Evolutionary conservation across 345 rosid genomes (phyloP), one percentile per base, ranked within the genome.

Genomic region (Acer yangbiense): DNA sequence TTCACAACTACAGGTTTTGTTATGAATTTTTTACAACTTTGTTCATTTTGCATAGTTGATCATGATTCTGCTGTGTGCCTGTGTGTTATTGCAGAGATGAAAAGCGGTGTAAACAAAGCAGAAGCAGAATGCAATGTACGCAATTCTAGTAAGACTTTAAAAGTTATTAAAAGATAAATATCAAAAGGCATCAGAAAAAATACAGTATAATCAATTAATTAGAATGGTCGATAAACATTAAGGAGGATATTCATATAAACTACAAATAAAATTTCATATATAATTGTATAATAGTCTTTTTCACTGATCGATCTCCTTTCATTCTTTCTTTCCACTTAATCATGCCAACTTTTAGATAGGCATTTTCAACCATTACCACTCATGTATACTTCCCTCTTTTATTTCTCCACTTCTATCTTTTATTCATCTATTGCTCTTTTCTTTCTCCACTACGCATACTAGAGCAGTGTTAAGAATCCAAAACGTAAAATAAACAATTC

Each of bases 1-100:
- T 43, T 62, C 39, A 73, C 41, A 62, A 62, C 43, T 17, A 27
- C 10, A 73, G 29, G 60, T 73, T 62, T 62, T 2, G 8, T 46
- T 16, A 73, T 25, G 32, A 18, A 73, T 29, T 54, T 52, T 58
- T 50, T 43, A 16, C 41, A 43, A 44, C 27, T 62, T 63, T 18
- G 21, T 44, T 73, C 60, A 73, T 18, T 73, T 62, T 62, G 10
- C 60, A 73, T 44, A 62, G 25, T 9, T 61, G 48, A 25, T 23
- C 69, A 9, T 63, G 44, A 9, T 25, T 63, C 23, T 63, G 39
- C 23, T 61, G 7, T 7, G 68, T 61, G 55, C 18, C 41, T 43
- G 14, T 13, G 68, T 61, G 55, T 43, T 73, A 61, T 5, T 41
- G 41, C 43, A 61, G 55, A 43, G 48, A 32, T 32, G 20, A 17